A percentile compares a stretch with the other conserved stretches of the same genome.
phyloP scores from a whole-genome alignment of 805 yeast genomes.

The Maudiozyma barnettii region DNA sequence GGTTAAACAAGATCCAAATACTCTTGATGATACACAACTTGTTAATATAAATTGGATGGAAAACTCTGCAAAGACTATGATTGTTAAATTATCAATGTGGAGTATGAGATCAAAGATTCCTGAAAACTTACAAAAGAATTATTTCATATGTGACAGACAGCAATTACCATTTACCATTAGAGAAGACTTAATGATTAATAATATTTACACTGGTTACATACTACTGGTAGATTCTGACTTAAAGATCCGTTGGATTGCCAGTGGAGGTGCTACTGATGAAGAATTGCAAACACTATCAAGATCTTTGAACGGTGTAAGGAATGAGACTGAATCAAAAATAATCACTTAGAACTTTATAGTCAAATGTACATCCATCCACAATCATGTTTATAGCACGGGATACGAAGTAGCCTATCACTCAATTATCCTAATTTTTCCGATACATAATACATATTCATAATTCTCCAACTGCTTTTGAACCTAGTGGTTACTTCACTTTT shows the following conservation, averaged over 20 bases:
- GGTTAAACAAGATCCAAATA: conserved; percentile 2
- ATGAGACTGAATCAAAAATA: background rate
- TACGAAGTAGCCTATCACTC: no score
- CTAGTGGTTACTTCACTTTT: no score
- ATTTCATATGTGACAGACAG: conserved; percentile 54
- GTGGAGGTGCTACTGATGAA: conserved; percentile 66
- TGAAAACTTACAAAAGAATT: conserved; percentile 42
- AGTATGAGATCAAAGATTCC: conserved; percentile 31
- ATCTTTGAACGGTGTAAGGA: conserved; percentile 2
- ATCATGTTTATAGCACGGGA: background rate
- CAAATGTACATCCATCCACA: background rate
- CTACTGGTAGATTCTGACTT: conserved; percentile 67
- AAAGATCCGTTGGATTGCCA: conserved; percentile 82
- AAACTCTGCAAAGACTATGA: conserved; percentile 54
- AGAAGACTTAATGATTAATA: conserved; percentile 54
- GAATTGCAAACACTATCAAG: conserved; percentile 44
- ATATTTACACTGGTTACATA: conserved; percentile 74
- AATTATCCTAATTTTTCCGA: no score
- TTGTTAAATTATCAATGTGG: conserved; percentile 43
- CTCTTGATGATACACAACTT: conserved; percentile 40
- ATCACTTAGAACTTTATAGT: no score
- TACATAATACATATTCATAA: no score
- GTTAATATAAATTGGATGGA: conserved; percentile 74
- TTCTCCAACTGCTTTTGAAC: no score
- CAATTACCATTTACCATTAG: conserved; percentile 49